phyloP scores from a whole-genome alignment of 768 basidiomycete species.

The Lanmaoa pseudosensibilis region DNA sequence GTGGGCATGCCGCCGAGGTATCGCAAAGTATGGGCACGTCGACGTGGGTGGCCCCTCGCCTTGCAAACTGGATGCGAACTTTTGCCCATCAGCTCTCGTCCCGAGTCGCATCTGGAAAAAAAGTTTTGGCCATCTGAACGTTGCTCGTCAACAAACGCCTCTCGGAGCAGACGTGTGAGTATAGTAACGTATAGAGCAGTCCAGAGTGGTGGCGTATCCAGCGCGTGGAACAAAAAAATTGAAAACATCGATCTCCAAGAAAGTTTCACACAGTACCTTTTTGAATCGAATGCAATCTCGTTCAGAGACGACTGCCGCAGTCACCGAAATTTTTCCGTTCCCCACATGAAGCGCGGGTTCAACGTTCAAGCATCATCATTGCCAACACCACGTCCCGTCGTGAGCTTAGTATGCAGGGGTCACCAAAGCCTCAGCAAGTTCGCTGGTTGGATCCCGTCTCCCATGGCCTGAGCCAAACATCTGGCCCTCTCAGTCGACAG shows the following conservation, averaged over 20 bases:
- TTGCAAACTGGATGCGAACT: constrained; percentile 38
- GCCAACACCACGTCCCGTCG: constrained; percentile 59
- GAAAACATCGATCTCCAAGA: constrained; percentile 49
- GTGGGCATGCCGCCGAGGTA: constrained; percentile 37
- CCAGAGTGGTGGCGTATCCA: background rate
- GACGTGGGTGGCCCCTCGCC: constrained; percentile 29
- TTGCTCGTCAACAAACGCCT: constrained; percentile 58
- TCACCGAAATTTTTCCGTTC: constrained; percentile 53
- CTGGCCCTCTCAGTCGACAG: constrained; percentile 36
- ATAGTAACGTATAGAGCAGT: background rate
- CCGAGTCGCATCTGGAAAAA: constrained; percentile 46
- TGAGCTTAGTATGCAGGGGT: constrained; percentile 37
- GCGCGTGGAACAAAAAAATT: constrained; percentile 38
- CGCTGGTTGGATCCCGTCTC: too few relatives aligned
- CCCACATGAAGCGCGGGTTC: constrained; percentile 60
- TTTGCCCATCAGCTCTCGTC: too few relatives aligned
- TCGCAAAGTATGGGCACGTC: too few relatives aligned
- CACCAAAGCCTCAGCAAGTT: constrained; percentile 32
- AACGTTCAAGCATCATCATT: constrained; percentile 44
- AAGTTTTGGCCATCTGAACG: constrained; percentile 48
- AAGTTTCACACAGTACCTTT: constrained; percentile 55
- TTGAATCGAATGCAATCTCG: constrained; percentile 44
- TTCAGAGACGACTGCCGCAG: constrained; percentile 55
- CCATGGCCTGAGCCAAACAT: constrained; percentile 10
- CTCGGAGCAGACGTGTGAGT: constrained; percentile 39